Evolutionary conservation across 306 rosid genomes (phyloP).

Genomic region (Sicyos baderoa): DNA sequence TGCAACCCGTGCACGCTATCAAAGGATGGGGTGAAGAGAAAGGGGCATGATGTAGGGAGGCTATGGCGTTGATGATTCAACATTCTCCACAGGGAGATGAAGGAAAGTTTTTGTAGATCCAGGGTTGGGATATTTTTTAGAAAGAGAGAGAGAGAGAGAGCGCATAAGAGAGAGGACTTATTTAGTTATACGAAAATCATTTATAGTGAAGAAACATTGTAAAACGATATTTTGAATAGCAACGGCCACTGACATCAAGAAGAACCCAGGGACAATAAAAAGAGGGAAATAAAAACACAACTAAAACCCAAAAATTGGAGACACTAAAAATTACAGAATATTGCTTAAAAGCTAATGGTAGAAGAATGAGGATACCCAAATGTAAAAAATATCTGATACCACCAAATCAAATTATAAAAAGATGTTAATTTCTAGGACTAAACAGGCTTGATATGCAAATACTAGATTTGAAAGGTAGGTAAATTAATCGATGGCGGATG

Average conservation of each 20-base stretch:
- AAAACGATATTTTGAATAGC: background rate
- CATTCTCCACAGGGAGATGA: too few species aligned
- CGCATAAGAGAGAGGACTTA: too few species aligned
- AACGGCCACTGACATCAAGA: background rate
- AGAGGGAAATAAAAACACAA: background rate
- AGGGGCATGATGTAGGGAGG: too few species aligned
- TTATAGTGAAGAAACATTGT: background rate
- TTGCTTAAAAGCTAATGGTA: background rate
- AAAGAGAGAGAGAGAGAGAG: too few species aligned
- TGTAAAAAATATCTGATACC: background rate
- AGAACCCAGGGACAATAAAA: background rate
- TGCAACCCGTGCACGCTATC: too few species aligned
- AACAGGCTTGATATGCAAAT: background rate
- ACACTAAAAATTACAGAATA: background rate
- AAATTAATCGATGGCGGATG: background rate
- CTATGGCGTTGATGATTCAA: too few species aligned
- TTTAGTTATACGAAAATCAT: too few species aligned
- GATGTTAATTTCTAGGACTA: constrained; percentile 6
- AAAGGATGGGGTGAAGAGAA: too few species aligned
- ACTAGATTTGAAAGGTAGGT: background rate
- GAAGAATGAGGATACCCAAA: background rate
- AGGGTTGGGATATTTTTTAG: too few species aligned
- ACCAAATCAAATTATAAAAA: background rate
- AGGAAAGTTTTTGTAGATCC: too few species aligned
- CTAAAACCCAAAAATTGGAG: background rate